phyloP scores from a whole-genome alignment of 2,329 filamentous ascomycete species.

The Ophiostoma quercus region DNA sequence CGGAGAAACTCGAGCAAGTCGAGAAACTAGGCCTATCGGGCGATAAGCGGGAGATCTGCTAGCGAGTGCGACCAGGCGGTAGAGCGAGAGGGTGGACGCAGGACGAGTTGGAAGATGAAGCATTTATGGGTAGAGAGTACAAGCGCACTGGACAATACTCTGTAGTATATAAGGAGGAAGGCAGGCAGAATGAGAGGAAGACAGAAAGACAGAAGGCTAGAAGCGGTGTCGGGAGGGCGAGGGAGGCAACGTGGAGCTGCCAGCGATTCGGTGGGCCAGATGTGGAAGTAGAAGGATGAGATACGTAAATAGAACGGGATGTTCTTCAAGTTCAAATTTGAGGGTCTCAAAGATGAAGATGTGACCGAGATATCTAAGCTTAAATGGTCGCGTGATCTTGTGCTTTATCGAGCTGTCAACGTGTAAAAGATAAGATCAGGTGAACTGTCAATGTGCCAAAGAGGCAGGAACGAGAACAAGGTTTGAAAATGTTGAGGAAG shows the following conservation, averaged over 20 bases:
- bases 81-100: neutral
- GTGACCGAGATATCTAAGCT: neutral
- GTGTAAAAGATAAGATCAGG: neutral
- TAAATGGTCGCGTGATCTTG: neutral
- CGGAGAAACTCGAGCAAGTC: neutral
- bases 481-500: slow-evolving; percentile 17
- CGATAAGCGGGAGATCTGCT: slow-evolving; percentile 10
- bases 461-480: neutral
- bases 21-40: slow-evolving; percentile 1
- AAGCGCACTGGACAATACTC: neutral
- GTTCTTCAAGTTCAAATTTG: neutral
- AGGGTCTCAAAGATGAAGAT: neutral
- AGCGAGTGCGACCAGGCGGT: neutral
- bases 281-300: neutral
- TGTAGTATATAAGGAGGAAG: neutral
- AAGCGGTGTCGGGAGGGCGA: neutral
- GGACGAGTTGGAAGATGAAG: neutral
- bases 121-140: neutral
- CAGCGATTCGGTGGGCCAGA: slow-evolving; percentile 10
- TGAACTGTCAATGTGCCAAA: neutral
- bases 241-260: slow-evolving; percentile 11
- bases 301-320: slow-evolving; percentile 4
- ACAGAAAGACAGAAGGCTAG: neutral
- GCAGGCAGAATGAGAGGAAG: neutral
- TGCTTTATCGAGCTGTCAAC: neutral